Evolutionary conservation across 129 eudicot species (phyloP), one percentile per base, ranked within the genome.

Genomic region (Arctium minus): DNA sequence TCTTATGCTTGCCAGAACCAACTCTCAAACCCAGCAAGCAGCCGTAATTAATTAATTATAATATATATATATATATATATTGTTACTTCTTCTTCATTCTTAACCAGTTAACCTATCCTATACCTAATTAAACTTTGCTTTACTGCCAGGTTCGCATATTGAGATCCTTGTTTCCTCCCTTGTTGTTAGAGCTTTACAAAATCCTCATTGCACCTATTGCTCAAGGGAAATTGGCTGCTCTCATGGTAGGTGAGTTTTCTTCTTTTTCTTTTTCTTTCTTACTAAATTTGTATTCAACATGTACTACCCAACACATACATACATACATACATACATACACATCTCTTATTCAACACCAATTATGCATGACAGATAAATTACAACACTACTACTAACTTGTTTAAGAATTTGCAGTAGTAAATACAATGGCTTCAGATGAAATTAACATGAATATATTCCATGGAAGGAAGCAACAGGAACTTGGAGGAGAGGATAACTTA

Each of bases 181-280:
- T 85, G 38, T 74, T 96, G 79, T 85, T 96, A 73, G 98, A 96
- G 75, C 96, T 93, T 39, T 96, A 90, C 83, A 89, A 88, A 76
- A 87, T 80, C 86, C 91, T 96, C 10, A 77, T 96, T 85, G 82
- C 98, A 29, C 98, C 99, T n/a, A 78, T 96, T 11, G 91, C 86
- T 75, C 92, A 92, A 27, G 98, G 99, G 33, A 89, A 88, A 86
- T 72, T 96, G 50, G 95, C 98, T 17, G 92, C 98, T 15, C 36
- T 85, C 40, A 93, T 93, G 99, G 96, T 96, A 37, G 99, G 99
- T 93, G 83, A 86, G 99, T 78, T 75, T 1, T 82, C 27, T 22
- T 30, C 40, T 3, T 0, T 0, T 44, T 1, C 22, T 50, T 15
- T 32, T 46, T 9, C 80, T 70, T 75, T 18, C 70, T 44, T 10